Evolutionary conservation across 202 grass and related monocot species (phyloP).

Genomic region (Digitaria exilis): DNA sequence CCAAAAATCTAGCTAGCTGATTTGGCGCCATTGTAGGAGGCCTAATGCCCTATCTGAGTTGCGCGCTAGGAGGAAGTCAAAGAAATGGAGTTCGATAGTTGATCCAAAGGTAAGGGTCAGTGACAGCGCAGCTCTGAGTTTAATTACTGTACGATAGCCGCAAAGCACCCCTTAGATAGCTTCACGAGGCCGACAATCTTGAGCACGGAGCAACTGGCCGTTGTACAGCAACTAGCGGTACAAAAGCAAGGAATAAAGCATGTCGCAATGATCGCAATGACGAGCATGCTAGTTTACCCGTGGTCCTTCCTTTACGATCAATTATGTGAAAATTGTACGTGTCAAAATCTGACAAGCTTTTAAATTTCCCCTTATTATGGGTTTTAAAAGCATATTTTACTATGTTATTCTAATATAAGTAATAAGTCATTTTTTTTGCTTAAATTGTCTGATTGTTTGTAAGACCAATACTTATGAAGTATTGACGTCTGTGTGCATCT

Average conservation of each 20-base stretch:
- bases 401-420: too few relatives aligned
- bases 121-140: not conserved
- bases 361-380: not conserved
- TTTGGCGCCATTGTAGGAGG: too few relatives aligned
- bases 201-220: not conserved
- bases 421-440: too few relatives aligned
- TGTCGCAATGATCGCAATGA: conserved; percentile 27
- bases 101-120: not conserved
- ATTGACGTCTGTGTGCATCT: not conserved
- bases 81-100: not conserved
- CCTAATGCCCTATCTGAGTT: too few relatives aligned
- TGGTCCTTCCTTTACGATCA: not conserved
- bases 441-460: too few relatives aligned
- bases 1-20: too few relatives aligned
- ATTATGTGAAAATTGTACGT: not conserved
- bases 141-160: not conserved
- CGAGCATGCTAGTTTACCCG: not conserved
- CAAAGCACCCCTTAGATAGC: conserved; percentile 3
- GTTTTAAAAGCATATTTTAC: too few relatives aligned
- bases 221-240: not conserved
- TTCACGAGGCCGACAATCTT: conserved; percentile 37
- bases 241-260: conserved; percentile 40
- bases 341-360: not conserved
- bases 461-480: too few relatives aligned
- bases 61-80: too few relatives aligned